Percentiles rank a stretch among this genome's conserved stretches.
phyloP scores from a whole-genome alignment of 768 basidiomycete genomes.

The Boletellus emodensis region DNA sequence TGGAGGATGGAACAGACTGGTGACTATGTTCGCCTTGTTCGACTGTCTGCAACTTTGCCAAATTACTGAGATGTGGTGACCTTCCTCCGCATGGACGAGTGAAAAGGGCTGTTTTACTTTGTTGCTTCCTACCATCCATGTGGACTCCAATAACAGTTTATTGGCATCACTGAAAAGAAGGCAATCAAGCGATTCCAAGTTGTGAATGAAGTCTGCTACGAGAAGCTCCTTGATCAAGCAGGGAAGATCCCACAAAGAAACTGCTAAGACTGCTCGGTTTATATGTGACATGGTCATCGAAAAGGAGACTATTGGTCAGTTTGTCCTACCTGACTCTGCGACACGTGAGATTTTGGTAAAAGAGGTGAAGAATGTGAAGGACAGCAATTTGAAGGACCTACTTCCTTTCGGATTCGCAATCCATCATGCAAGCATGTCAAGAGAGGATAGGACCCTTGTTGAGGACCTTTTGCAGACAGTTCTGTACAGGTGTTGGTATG shows the following conservation, averaged over 20 bases:
- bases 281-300: too few species aligned
- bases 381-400: too few species aligned
- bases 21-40: constrained; percentile 91
- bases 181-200: constrained; percentile 98
- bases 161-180: constrained; percentile 98
- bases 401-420: too few species aligned
- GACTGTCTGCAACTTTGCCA: constrained; percentile 96
- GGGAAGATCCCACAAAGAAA: constrained; percentile 53
- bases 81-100: constrained; percentile 91
- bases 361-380: too few species aligned
- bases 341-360: too few species aligned
- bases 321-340: too few species aligned
- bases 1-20: constrained; percentile 91
- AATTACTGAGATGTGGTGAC: constrained; percentile 98
- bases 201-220: constrained; percentile 98
- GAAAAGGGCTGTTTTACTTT: constrained; percentile 95
- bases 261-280: too few species aligned
- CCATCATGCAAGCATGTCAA: too few species aligned
- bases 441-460: too few species aligned
- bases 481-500: too few species aligned
- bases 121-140: constrained; percentile 95
- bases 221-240: constrained; percentile 93
- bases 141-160: constrained; percentile 92
- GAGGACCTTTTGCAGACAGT: too few species aligned
- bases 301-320: too few species aligned